Conservation (phyloP, 1,139 yeast genomes). For the Maudiozyma humilis region DNA sequence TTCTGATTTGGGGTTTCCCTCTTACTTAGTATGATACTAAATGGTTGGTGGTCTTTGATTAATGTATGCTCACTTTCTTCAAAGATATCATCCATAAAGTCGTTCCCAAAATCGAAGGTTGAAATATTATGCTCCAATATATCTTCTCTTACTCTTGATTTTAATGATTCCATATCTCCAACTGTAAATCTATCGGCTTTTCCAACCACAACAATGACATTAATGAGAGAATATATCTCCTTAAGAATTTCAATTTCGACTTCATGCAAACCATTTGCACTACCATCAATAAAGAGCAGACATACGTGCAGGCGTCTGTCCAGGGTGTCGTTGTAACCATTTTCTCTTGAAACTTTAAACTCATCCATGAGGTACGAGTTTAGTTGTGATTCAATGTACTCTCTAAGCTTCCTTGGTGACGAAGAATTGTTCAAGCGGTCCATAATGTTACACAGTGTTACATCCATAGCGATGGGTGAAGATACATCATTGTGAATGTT, state of each 20-base stretch:
- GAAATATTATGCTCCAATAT: conserved; percentile 39
- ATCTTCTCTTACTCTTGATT: conserved; percentile 38
- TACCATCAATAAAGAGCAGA: conserved; percentile 52
- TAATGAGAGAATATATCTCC: conserved; percentile 42
- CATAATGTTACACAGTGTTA: conserved; percentile 33
- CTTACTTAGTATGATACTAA: conserved; percentile 42
- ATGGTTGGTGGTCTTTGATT: conserved; percentile 39
- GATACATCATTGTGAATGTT: conserved; percentile 34
- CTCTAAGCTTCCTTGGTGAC: conserved; percentile 37
- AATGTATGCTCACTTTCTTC: conserved; percentile 2
- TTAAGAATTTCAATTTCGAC: conserved; percentile 44
- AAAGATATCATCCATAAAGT: conserved; percentile 28
- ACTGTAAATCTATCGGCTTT: conserved; percentile 51
- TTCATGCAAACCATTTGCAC: conserved; percentile 45
- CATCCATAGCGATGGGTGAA: conserved; percentile 35
- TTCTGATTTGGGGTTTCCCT: conserved; percentile 24
- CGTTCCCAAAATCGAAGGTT: conserved; percentile 41
- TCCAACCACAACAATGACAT: conserved; percentile 49
- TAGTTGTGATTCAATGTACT: conserved; percentile 49
- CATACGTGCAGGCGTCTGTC: conserved; percentile 61
- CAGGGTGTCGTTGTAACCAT: conserved; percentile 32
- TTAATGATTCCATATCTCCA: conserved; percentile 39
- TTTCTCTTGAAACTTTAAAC: conserved; percentile 48
- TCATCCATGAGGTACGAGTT: conserved; percentile 52
- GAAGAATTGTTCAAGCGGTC: conserved; percentile 29